Conservation (phyloP, 306 rosid species). For the Quercus aquifolioides region DNA sequence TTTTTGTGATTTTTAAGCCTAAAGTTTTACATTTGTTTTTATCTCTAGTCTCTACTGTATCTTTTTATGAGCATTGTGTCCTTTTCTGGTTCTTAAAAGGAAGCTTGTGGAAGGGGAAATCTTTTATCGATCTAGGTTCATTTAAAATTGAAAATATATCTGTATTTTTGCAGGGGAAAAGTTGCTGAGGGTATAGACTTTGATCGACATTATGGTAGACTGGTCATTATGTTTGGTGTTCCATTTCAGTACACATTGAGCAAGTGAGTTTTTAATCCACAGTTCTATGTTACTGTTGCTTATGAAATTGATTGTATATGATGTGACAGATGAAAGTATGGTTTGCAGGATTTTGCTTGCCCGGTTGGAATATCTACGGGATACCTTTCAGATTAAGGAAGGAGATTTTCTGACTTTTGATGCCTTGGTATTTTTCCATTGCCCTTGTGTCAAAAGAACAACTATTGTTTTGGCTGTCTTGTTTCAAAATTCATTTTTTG, state of each 20-base stretch:
- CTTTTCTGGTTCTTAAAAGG: neutral
- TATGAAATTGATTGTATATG: conserved; percentile 6
- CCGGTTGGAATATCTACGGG: conserved; percentile 74
- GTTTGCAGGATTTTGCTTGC: conserved; percentile 83
- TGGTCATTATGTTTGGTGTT: conserved; percentile 91
- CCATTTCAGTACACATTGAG: conserved; percentile 92
- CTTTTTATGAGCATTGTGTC: neutral
- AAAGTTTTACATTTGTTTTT: neutral
- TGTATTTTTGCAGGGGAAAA: conserved; percentile 62
- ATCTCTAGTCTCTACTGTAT: neutral
- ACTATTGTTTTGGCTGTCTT: conserved; percentile 7
- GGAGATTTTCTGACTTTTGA: conserved; percentile 95
- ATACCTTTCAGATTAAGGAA: conserved; percentile 91
- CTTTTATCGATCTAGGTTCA: neutral
- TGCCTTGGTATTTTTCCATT: conserved; percentile 62
- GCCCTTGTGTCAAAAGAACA: conserved; percentile 1
- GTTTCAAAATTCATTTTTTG: neutral
- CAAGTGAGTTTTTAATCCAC: conserved; percentile 56
- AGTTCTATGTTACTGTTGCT: neutral
- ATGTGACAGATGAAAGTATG: conserved; percentile 6
- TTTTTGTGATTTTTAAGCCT: neutral
- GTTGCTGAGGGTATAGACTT: conserved; percentile 94
- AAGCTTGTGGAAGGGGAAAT: neutral
- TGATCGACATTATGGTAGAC: conserved; percentile 88
- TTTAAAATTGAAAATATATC: neutral